Conservation (phyloP, 2,329 filamentous ascomycete species). For the Xylogone sp. region DNA sequence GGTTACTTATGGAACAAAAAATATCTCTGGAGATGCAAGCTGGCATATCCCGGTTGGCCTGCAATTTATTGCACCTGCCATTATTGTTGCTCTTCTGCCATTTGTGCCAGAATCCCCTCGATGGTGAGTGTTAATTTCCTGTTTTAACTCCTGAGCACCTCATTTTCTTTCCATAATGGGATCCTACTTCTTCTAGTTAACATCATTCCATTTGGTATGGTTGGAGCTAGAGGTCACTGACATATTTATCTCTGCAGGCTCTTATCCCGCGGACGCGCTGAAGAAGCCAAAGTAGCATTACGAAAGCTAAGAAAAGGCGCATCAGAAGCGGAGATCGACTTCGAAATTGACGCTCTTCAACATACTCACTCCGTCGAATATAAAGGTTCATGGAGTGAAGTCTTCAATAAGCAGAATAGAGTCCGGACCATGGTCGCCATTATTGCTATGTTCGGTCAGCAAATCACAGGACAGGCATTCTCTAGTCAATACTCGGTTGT, state of each 20-base stretch:
- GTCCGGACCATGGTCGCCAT: slow-evolving; percentile 2
- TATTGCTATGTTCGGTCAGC: slow-evolving; percentile 2
- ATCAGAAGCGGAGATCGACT: slow-evolving; percentile 8
- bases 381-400: slow-evolving; percentile 1
- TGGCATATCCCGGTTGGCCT: slow-evolving; percentile 47
- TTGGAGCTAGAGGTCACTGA: no score
- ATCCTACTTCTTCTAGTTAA: no score
- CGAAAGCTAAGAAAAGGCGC: slow-evolving; percentile 7
- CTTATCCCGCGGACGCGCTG: slow-evolving; percentile 49
- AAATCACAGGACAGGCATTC: slow-evolving; percentile 10
- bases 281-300: slow-evolving; percentile 52
- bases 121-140: no score
- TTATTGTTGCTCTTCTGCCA: slow-evolving; percentile 34
- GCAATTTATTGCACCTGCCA: slow-evolving; percentile 34
- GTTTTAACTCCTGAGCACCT: no score
- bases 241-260: slow-evolving; percentile 28
- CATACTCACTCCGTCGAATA: slow-evolving; percentile 15
- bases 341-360: slow-evolving; percentile 14
- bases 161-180: no score
- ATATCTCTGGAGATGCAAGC: slow-evolving; percentile 36
- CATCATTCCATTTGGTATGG: no score
- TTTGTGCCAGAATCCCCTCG: background rate
- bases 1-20: slow-evolving; percentile 44
- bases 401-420: slow-evolving; percentile 2
- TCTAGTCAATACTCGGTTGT: slow-evolving; percentile 6